These are phyloP conservation scores for Cymbidium sinense DNA, from an alignment of 106 monocot species.

Conservation along the genomic window DNA sequence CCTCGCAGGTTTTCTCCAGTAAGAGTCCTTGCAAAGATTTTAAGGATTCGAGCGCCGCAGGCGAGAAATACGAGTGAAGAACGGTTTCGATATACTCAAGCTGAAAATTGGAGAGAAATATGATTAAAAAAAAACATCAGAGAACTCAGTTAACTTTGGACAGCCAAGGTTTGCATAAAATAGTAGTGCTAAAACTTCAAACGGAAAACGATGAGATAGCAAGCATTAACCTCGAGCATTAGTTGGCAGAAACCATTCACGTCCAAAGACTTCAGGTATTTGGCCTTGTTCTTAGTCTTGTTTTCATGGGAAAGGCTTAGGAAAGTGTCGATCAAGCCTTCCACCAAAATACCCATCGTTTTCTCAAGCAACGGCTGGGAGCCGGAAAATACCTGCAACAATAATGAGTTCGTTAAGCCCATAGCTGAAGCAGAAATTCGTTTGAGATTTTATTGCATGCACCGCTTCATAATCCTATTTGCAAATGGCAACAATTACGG, in stretches of 20 bases:
- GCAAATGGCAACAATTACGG: background rate
- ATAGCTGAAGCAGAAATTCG: background rate
- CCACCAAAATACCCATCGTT: slow-evolving; percentile 73
- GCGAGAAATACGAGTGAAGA: slow-evolving; percentile 70
- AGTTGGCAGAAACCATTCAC: slow-evolving; percentile 93
- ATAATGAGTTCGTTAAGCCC: background rate
- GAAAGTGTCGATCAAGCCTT: slow-evolving; percentile 89
- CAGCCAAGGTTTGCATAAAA: background rate
- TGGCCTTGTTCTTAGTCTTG: slow-evolving; percentile 47
- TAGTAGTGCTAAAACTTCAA: background rate
- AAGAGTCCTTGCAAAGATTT: slow-evolving; percentile 68
- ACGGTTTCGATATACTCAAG: slow-evolving; percentile 94
- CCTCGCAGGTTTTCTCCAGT: slow-evolving; percentile 78
- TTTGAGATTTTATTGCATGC: too few relatives aligned
- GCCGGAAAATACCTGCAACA: slow-evolving; percentile 74
- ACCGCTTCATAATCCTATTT: background rate
- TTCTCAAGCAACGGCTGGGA: slow-evolving; percentile 87
- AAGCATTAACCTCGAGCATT: slow-evolving; percentile 72
- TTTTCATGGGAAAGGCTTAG: slow-evolving; percentile 78
- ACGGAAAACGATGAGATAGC: too few relatives aligned
- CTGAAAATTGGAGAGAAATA: slow-evolving; percentile 37
- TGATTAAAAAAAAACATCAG: background rate
- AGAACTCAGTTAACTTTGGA: background rate
- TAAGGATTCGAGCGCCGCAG: slow-evolving; percentile 69
- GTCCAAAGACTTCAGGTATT: slow-evolving; percentile 64